A percentile compares a stretch with the other conserved stretches of the same genome.
These are phyloP conservation scores for Nicotiana tabacum DNA, from an alignment of 257 asterid species.

Conservation along the genomic window DNA sequence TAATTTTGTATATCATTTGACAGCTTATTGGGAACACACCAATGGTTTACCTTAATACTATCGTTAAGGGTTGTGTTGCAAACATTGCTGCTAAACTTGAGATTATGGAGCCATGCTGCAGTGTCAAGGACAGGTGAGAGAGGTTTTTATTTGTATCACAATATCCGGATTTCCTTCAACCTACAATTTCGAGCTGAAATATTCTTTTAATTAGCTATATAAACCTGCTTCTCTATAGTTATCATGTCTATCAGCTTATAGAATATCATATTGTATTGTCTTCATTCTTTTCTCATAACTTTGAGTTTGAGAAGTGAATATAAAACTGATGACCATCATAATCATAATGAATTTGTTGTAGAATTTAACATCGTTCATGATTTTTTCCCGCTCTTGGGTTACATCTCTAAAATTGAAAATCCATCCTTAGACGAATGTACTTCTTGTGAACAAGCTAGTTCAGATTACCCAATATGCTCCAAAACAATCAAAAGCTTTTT, in stretches of 20 bases:
- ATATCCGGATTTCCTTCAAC: neutral
- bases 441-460: neutral
- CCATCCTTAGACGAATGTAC: neutral
- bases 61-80: slow-evolving; percentile 81
- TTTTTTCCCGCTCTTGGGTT: neutral
- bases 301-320: neutral
- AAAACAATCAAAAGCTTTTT: neutral
- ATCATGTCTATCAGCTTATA: neutral
- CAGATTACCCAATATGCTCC: neutral
- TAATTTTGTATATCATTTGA: slow-evolving; percentile 2
- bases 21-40: slow-evolving; percentile 98
- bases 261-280: neutral
- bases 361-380: neutral
- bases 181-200: neutral
- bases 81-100: slow-evolving; percentile 93
- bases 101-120: slow-evolving; percentile 98
- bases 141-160: neutral
- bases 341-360: neutral
- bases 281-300: neutral
- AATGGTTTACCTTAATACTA: slow-evolving; percentile 85
- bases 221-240: no score
- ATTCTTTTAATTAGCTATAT: neutral
- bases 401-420: neutral
- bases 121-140: slow-evolving; percentile 94
- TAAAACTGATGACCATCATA: neutral